Evolutionary conservation across 352 stramenopile species (phyloP).

Genomic region (Phytophthora capsici): DNA sequence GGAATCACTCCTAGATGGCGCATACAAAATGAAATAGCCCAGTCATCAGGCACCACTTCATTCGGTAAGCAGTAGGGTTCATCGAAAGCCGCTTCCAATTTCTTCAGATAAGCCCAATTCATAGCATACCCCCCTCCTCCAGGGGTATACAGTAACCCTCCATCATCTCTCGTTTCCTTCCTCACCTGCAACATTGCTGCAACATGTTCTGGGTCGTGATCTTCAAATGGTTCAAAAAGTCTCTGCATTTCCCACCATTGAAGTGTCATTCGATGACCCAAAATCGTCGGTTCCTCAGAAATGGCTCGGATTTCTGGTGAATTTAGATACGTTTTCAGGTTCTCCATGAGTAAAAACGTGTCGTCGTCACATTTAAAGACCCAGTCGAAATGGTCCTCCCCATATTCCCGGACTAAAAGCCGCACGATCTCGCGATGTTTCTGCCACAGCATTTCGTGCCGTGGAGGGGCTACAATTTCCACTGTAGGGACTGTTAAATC

Average conservation of each 20-base stretch:
- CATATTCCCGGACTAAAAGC: conserved; percentile 69
- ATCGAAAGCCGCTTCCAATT: conserved; percentile 73
- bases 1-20: conserved; percentile 68
- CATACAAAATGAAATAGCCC: conserved; percentile 91
- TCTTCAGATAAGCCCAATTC: conserved; percentile 83
- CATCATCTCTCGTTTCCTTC: conserved; percentile 48
- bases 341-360: conserved; percentile 88
- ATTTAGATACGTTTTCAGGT: conserved; percentile 77
- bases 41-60: conserved; percentile 82
- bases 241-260: conserved; percentile 88
- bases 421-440: conserved; percentile 86
- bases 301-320: conserved; percentile 52
- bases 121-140: conserved; percentile 84
- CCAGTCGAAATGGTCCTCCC: conserved; percentile 78
- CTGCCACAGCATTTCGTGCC: conserved; percentile 85
- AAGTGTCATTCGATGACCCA: conserved; percentile 87
- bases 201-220: conserved; percentile 68
- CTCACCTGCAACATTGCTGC: conserved; percentile 57
- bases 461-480: conserved; percentile 61
- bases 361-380: conserved; percentile 91
- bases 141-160: conserved; percentile 84
- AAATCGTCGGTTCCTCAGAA: conserved; percentile 50
- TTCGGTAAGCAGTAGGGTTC: conserved; percentile 76
- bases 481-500: conserved; percentile 70
- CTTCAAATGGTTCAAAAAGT: conserved; percentile 68